Evolutionary conservation across 306 rosid species (phyloP), one percentile per base, ranked within the genome.

Genomic region (Castanospermum australe): DNA sequence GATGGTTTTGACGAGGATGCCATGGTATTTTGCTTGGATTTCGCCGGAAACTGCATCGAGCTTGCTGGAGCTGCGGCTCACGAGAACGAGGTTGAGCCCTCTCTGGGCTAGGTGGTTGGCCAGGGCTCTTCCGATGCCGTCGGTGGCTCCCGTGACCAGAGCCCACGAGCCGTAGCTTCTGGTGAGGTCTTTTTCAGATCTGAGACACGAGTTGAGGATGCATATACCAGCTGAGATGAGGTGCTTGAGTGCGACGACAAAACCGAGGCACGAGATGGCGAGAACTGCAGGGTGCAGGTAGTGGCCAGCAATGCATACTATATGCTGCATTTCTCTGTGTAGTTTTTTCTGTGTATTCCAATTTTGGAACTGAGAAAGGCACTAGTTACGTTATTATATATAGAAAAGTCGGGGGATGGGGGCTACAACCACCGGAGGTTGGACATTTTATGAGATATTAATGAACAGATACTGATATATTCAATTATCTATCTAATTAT

Each of bases 31-130:
- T 0, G 67, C 66, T 67, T 4, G 59, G 45, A 91, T 86, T 12
- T 91, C 90, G 7, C 55, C 5, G 0, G 87, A 88, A 28, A 91
- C 93, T 0, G 84, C 6, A 73, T 79, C 36, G 9, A 95, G 97
- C 80, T 85, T 92, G 24, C 41, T 5, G 50, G 76, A 41, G 82
- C 60, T 82, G 50, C 99, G 81, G 63, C 97, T 84, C 5, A 94
- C 88, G 0, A 94, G 86, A 21, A 94, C 6, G 2, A 94, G 73
- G 91, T 90, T 90, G 36, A 90, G 82, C 0, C 78, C 78, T 10
- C 75, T 50, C 14, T 21, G 17, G 7, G 87, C 87, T 0, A 86
- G 78, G 8, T 69, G 75, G 5, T 14, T 0, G 20, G 89, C 65
- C 13, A 86, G 25, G 76, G 89, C 89, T 67, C 76, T 80, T 3